Conservation (phyloP, 768 basidiomycete species). For the Amanita brunnescens region DNA sequence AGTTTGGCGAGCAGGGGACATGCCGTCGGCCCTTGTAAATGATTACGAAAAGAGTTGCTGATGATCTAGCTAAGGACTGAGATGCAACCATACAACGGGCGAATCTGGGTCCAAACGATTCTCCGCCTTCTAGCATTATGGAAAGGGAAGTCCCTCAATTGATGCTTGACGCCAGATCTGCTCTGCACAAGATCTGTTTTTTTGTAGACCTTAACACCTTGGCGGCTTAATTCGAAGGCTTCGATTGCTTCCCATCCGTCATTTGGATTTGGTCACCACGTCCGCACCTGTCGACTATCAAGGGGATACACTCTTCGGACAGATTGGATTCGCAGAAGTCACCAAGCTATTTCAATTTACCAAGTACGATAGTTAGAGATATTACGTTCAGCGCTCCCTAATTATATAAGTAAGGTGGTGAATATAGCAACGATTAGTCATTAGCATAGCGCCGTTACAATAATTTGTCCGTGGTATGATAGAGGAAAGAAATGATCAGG, state of each 20-base stretch:
- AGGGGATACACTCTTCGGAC: background rate
- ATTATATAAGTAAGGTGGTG: background rate
- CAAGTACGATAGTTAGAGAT: background rate
- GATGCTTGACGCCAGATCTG: slow-evolving; percentile 1
- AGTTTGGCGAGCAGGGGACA: background rate
- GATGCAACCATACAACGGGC: background rate
- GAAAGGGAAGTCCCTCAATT: slow-evolving; percentile 3
- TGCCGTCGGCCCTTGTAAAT: background rate
- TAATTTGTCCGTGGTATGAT: background rate
- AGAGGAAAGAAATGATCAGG: background rate
- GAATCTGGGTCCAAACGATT: slow-evolving; percentile 2
- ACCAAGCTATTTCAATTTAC: background rate
- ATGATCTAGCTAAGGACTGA: background rate
- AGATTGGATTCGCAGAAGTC: slow-evolving; percentile 6
- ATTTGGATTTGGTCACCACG: slow-evolving; percentile 1
- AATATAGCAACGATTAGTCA: background rate
- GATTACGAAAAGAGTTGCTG: slow-evolving; percentile 1
- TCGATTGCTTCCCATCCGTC: slow-evolving; percentile 1
- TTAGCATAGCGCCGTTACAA: background rate
- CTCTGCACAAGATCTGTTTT: slow-evolving; percentile 1
- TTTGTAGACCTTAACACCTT: background rate
- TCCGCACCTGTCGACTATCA: slow-evolving; percentile 5
- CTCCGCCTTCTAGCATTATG: slow-evolving; percentile 1
- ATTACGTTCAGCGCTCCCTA: background rate
- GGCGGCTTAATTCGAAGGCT: slow-evolving; percentile 2